phyloP scores from a whole-genome alignment of 768 basidiomycete species.

The Pleurotus platypus region DNA sequence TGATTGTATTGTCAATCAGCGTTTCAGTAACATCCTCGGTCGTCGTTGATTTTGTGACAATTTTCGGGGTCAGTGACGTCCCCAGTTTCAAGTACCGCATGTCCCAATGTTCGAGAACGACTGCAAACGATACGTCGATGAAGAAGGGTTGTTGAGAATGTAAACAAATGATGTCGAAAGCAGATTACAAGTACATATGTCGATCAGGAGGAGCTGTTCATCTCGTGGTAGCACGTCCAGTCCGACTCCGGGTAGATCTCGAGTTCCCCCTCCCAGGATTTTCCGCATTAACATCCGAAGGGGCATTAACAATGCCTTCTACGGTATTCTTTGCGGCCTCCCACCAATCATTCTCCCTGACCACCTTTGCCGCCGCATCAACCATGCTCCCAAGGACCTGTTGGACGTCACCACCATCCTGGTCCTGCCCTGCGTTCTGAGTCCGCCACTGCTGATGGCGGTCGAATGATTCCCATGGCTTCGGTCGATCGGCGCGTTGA shows the following conservation, averaged over 20 bases:
- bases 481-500: conserved; percentile 28
- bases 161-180: too few relatives aligned
- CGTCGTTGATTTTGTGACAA: too few relatives aligned
- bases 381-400: conserved; percentile 44
- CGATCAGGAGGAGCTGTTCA: not conserved
- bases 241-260: not conserved
- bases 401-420: conserved; percentile 32
- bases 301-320: conserved; percentile 1
- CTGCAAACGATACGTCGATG: too few relatives aligned
- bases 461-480: conserved; percentile 67
- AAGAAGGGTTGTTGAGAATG: too few relatives aligned
- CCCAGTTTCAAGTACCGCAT: too few relatives aligned
- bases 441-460: conserved; percentile 60
- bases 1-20: too few relatives aligned
- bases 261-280: not conserved
- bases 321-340: conserved; percentile 20
- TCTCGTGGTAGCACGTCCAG: not conserved
- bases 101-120: too few relatives aligned
- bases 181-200: not conserved
- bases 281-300: not conserved
- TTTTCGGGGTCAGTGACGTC: too few relatives aligned
- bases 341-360: conserved; percentile 30
- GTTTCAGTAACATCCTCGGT: too few relatives aligned
- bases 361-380: conserved; percentile 18
- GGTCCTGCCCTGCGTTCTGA: conserved; percentile 18